Conservation (phyloP, 495 filamentous ascomycete species). For the Annulohypoxylon bovei region DNA sequence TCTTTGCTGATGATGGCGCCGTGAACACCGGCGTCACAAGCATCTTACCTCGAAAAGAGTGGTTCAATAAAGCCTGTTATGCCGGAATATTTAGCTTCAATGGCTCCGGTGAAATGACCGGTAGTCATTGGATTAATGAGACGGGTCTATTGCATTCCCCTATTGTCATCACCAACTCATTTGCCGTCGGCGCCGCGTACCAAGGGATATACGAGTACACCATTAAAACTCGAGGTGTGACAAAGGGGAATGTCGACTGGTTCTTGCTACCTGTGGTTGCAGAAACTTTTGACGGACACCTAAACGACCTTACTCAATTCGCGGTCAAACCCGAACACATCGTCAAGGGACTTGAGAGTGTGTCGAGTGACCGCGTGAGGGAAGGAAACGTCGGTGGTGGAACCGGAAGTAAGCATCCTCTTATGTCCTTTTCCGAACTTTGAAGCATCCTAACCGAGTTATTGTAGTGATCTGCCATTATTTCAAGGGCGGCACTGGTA, state of each 20-base stretch:
- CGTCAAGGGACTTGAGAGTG: constrained; percentile 55
- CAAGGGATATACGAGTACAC: constrained; percentile 60
- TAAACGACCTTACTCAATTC: constrained; percentile 58
- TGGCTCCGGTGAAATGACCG: constrained; percentile 64
- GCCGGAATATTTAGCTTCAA: constrained; percentile 65
- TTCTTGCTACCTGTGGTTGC: constrained; percentile 62
- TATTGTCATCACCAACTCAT: constrained; percentile 62
- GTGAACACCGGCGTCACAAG: constrained; percentile 63
- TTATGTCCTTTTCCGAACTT: background rate
- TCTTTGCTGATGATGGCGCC: constrained; percentile 47
- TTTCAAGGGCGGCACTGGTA: constrained; percentile 64
- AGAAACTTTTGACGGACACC: constrained; percentile 63
- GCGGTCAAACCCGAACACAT: constrained; percentile 55
- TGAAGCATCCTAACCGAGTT: background rate
- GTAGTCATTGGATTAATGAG: constrained; percentile 63
- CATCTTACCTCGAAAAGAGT: constrained; percentile 60
- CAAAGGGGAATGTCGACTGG: constrained; percentile 53
- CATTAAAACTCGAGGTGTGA: constrained; percentile 50
- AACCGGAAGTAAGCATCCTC: constrained; percentile 53
- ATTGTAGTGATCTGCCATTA: constrained; percentile 46
- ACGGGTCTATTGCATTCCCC: constrained; percentile 61
- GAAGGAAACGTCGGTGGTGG: constrained; percentile 65
- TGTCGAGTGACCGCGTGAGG: constrained; percentile 50
- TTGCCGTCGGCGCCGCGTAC: constrained; percentile 59
- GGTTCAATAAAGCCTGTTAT: constrained; percentile 59